Evolutionary conservation across 2,329 filamentous ascomycete species (phyloP).

Genomic region (Xylogone sp.): DNA sequence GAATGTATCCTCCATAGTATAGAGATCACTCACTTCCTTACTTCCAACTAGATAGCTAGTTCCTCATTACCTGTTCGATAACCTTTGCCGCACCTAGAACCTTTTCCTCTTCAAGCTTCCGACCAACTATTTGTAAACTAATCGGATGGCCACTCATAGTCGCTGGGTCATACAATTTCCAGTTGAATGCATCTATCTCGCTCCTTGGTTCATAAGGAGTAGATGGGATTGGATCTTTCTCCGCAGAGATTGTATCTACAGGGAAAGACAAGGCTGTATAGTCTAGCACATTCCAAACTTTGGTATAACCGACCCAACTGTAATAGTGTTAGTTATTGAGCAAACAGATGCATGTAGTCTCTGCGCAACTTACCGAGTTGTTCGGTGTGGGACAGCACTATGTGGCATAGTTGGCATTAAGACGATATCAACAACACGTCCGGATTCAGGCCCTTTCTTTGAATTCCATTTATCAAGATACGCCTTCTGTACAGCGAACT

Average conservation of each 20-base stretch:
- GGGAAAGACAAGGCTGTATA: slow-evolving; percentile 56
- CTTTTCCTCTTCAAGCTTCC: slow-evolving; percentile 50
- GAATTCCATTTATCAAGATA: slow-evolving; percentile 27
- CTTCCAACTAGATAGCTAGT: background rate
- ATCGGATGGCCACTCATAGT: slow-evolving; percentile 42
- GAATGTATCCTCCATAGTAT: too few species aligned
- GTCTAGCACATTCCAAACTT: slow-evolving; percentile 60
- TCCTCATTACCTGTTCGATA: background rate
- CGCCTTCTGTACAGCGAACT: slow-evolving; percentile 22
- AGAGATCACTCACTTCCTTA: too few species aligned
- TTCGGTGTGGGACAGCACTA: slow-evolving; percentile 42
- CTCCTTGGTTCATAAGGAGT: slow-evolving; percentile 43
- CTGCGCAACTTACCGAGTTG: slow-evolving; percentile 3
- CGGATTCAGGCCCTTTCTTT: slow-evolving; percentile 16
- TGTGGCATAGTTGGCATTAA: slow-evolving; percentile 50
- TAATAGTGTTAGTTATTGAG: slow-evolving; percentile 13
- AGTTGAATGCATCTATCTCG: slow-evolving; percentile 48
- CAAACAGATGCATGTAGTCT: background rate
- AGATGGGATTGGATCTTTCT: slow-evolving; percentile 31
- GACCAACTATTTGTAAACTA: slow-evolving; percentile 48
- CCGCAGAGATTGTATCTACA: slow-evolving; percentile 40
- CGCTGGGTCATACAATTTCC: slow-evolving; percentile 39
- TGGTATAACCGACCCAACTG: slow-evolving; percentile 55
- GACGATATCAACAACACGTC: slow-evolving; percentile 23
- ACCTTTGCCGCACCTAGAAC: background rate